Base-by-base conservation (phyloP, 371 early-diverging fungal genomes). In the Mucor irregularis region DNA sequence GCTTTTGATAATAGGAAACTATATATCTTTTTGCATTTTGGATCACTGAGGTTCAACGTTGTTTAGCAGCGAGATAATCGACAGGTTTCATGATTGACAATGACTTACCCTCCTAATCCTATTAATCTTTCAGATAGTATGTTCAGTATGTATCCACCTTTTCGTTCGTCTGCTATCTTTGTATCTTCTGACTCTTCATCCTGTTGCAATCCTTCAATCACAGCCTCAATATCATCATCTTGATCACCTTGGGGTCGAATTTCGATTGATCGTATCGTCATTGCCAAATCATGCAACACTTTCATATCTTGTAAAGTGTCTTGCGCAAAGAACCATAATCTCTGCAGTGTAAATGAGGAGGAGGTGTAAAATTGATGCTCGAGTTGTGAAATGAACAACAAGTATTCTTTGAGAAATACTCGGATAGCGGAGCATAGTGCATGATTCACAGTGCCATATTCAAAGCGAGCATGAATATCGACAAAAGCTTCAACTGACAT, bases 391-490 rank as follows among this genome's bases (percentile, higher is more conserved):
- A 98, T 80, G 33, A 95, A 71, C 2, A 88, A 66, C n/a, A 85
- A 62, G 52, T 92, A 96, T 45, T 95, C 95, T 76, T 90, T 90
- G 22, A 90, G 51, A 34, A 95, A 65, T 7, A 55, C 73, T 13
- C 82, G 69, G 33, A 95, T 88, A 0, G 90, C 92, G 1, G 93
- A 90, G 45, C 88, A 84, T 3, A 98, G 79, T 0, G 97, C 97
- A 64, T 98, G 95, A 56, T 85, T 90, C 29, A 95, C 89, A 6
- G 87, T 85, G 1, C 98, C 98, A 49, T 84, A 91, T 46, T 89
- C 87, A 40, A 90, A 91, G 7, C 79, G 71, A 2, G 92, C 81
- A 56, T 89, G 88, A 1, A 78, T 69, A 13, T 86, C 81, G 13
- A 90, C 75, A 68, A 94, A 97, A 4, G 85, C 77, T 17, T 87